phyloP scores from a whole-genome alignment of 2,329 filamentous ascomycete genomes.

The Ophiostoma sp. region DNA sequence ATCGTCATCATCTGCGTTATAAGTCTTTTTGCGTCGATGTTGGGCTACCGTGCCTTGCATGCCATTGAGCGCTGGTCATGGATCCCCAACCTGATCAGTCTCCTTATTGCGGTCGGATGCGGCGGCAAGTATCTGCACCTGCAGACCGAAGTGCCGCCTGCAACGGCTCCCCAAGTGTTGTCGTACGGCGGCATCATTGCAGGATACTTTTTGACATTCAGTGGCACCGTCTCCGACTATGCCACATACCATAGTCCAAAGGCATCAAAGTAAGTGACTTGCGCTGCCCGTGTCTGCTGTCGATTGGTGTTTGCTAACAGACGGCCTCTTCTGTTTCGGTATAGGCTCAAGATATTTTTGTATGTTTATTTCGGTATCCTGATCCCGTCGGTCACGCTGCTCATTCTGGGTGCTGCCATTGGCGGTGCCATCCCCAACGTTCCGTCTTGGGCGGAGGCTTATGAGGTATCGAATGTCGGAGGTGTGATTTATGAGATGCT shows the following conservation, averaged over 20 bases:
- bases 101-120: slow-evolving; percentile 49
- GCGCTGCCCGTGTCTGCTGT: background rate
- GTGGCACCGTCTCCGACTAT: slow-evolving; percentile 52
- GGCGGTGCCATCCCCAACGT: slow-evolving; percentile 46
- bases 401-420: slow-evolving; percentile 47
- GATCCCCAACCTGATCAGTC: slow-evolving; percentile 50
- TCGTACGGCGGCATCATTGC: slow-evolving; percentile 46
- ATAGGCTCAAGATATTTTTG: slow-evolving; percentile 39
- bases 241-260: slow-evolving; percentile 50
- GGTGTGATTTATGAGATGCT: slow-evolving; percentile 47
- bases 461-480: slow-evolving; percentile 40
- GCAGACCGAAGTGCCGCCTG: slow-evolving; percentile 40
- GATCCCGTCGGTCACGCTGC: slow-evolving; percentile 45
- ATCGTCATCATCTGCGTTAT: slow-evolving; percentile 53
- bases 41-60: slow-evolving; percentile 52
- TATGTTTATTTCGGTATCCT: slow-evolving; percentile 51
- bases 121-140: slow-evolving; percentile 46
- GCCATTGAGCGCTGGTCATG: slow-evolving; percentile 52
- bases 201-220: slow-evolving; percentile 52
- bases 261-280: slow-evolving; percentile 36
- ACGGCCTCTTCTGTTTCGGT: slow-evolving; percentile 18
- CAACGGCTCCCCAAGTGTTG: slow-evolving; percentile 38
- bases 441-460: slow-evolving; percentile 39
- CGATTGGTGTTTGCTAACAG: background rate
- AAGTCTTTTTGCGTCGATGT: slow-evolving; percentile 49